These are phyloP conservation scores for Amanita pallidorosea DNA, from an alignment of 768 basidiomycete species.

Conservation along the genomic window DNA sequence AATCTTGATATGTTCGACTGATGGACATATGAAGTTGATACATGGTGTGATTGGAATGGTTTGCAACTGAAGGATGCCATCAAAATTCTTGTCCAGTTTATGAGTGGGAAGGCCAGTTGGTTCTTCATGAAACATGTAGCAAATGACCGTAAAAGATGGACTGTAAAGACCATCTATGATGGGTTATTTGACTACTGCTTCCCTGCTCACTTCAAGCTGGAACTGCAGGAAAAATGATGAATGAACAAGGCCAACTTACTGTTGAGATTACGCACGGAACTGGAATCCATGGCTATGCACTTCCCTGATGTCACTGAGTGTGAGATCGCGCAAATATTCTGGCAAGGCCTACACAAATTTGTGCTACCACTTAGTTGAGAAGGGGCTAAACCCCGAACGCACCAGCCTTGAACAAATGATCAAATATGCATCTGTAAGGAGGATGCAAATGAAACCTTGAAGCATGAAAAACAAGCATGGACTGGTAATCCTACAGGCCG, in stretches of 20 bases:
- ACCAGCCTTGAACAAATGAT: conserved; percentile 16
- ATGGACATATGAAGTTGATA: too few species aligned
- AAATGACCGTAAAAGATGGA: background rate
- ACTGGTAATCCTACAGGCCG: background rate
- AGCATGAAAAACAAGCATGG: background rate
- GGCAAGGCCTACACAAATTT: conserved; percentile 19
- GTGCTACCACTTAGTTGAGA: conserved; percentile 18
- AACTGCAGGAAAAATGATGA: conserved; percentile 3
- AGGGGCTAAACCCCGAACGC: conserved; percentile 16
- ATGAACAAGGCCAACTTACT: background rate
- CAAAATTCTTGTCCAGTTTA: background rate
- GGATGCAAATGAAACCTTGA: background rate
- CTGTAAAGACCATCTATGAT: background rate
- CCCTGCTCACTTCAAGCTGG: conserved; percentile 2
- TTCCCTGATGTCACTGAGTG: conserved; percentile 13
- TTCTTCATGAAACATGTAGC: too few species aligned
- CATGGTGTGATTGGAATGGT: too few species aligned
- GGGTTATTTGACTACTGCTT: conserved; percentile 10
- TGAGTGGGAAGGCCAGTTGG: conserved; percentile 7
- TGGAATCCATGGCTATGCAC: conserved; percentile 1
- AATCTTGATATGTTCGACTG: too few species aligned
- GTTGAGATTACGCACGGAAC: background rate
- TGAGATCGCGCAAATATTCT: conserved; percentile 21
- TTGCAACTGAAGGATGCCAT: too few species aligned
- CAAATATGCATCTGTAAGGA: conserved; percentile 20